Evolutionary conservation across 2,329 filamentous ascomycete genomes (phyloP).

Genomic region (Aspergillus amoenus): DNA sequence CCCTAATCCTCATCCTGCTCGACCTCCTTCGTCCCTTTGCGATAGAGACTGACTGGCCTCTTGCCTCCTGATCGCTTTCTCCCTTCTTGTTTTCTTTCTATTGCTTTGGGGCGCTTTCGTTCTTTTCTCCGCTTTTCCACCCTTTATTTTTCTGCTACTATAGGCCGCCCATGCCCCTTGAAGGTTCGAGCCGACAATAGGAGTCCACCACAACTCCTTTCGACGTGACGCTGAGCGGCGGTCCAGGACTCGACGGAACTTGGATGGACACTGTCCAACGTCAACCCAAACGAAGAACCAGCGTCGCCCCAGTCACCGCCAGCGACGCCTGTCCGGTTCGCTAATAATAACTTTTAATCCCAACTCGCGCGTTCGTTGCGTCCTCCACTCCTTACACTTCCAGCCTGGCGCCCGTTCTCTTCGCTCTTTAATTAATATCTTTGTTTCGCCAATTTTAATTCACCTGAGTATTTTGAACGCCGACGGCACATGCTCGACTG

Average conservation of each 20-base stretch:
- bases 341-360: conserved; percentile 11
- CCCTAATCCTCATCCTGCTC: background rate
- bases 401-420: conserved; percentile 19
- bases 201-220: conserved; percentile 2
- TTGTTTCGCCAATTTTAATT: conserved; percentile 1
- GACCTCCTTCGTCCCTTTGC: conserved; percentile 1
- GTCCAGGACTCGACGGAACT: conserved; percentile 5
- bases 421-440: background rate
- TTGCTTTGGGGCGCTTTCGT: conserved; percentile 13
- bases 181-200: conserved; percentile 16
- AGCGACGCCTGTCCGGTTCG: conserved; percentile 5
- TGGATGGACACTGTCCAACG: conserved; percentile 8
- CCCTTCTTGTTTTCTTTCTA: conserved; percentile 15
- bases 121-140: conserved; percentile 15
- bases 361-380: conserved; percentile 11
- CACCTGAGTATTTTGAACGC: background rate
- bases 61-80: conserved; percentile 9
- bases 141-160: conserved; percentile 18
- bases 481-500: background rate
- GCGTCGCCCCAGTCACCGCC: background rate
- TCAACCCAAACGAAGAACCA: conserved; percentile 7
- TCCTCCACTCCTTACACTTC: conserved; percentile 8
- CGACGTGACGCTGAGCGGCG: conserved; percentile 15
- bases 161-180: conserved; percentile 20
- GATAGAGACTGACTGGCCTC: conserved; percentile 9